Conservation (phyloP, 1,284 basidiomycete genomes). For the Ustilago cynodontis region DNA sequence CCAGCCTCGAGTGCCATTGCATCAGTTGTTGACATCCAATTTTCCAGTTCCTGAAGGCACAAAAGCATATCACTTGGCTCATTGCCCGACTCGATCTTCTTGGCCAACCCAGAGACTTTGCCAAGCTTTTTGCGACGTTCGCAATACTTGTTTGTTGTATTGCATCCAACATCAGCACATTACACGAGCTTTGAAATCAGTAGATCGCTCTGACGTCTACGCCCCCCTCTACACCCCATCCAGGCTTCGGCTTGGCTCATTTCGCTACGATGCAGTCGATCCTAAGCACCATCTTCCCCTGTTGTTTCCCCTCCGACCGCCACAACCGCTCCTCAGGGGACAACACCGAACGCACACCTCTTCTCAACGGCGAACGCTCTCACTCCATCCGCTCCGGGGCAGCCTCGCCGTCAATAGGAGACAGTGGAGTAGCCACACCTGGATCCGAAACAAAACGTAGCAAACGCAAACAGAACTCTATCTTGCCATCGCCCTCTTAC, state of each 20-base stretch:
- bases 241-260: neutral
- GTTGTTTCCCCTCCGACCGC: slow-evolving; percentile 32
- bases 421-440: slow-evolving; percentile 4
- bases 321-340: neutral
- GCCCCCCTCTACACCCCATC: neutral
- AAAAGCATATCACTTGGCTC: too few relatives aligned
- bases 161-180: too few relatives aligned
- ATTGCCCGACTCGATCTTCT: too few relatives aligned
- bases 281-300: slow-evolving; percentile 33
- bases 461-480: slow-evolving; percentile 20
- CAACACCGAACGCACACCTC: slow-evolving; percentile 31
- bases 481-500: slow-evolving; percentile 37
- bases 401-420: slow-evolving; percentile 8
- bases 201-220: too few relatives aligned
- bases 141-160: too few relatives aligned
- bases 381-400: neutral
- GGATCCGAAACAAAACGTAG: slow-evolving; percentile 12
- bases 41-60: too few relatives aligned
- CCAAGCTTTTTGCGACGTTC: too few relatives aligned
- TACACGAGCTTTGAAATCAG: too few relatives aligned
- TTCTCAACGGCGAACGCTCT: slow-evolving; percentile 15
- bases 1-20: too few relatives aligned
- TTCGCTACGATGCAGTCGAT: slow-evolving; percentile 25
- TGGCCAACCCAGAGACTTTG: too few relatives aligned
- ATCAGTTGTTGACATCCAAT: too few relatives aligned